Conservation (phyloP, 2,329 filamentous ascomycete species). For the Phialocephala subalpina region DNA sequence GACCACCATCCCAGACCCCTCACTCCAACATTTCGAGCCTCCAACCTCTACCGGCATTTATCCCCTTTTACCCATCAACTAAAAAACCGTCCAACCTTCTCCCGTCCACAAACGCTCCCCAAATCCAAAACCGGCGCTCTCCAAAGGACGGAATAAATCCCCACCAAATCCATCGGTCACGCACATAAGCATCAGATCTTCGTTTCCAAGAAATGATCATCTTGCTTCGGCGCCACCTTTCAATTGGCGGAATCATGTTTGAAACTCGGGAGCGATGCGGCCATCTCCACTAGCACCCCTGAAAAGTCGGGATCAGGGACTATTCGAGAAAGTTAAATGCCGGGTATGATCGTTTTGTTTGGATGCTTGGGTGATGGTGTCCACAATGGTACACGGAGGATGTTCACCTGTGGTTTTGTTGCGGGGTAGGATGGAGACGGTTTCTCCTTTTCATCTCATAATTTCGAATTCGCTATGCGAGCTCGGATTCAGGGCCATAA, state of each 20-base stretch:
- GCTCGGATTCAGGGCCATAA: not conserved
- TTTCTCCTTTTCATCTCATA: slow-evolving; percentile 7
- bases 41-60: not conserved
- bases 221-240: not conserved
- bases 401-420: not conserved
- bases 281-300: not conserved
- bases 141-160: slow-evolving; percentile 4
- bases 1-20: not conserved
- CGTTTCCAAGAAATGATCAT: not conserved
- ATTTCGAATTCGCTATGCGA: not conserved
- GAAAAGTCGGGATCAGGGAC: not conserved
- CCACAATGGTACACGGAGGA: not conserved
- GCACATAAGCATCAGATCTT: not conserved
- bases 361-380: not conserved
- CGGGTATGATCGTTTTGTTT: not conserved
- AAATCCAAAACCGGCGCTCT: not conserved
- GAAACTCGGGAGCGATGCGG: not conserved
- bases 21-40: not conserved
- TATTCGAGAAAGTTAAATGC: not conserved
- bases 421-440: slow-evolving; percentile 2
- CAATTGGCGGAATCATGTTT: slow-evolving; percentile 2
- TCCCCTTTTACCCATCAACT: not conserved
- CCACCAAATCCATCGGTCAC: not conserved
- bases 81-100: not conserved
- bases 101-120: not conserved